Conservation (phyloP, 1,139 yeast genomes). For the Hansenula sp. region DNA sequence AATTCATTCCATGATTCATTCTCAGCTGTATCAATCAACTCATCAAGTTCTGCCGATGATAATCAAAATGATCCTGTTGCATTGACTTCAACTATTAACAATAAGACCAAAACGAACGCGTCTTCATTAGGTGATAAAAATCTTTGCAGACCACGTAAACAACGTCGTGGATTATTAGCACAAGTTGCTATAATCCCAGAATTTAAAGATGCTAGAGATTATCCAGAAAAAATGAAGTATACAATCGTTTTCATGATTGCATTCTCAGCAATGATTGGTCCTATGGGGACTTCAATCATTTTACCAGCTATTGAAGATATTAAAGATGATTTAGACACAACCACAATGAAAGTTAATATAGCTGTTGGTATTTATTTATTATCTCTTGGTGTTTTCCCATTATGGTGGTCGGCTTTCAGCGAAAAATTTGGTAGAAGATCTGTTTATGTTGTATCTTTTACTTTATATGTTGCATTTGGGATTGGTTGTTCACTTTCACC, state of each 20-base stretch:
- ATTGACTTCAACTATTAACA: neutral
- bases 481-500: conserved; percentile 71
- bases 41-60: neutral
- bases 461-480: conserved; percentile 58
- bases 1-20: neutral
- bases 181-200: conserved; percentile 61
- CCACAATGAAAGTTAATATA: conserved; percentile 59
- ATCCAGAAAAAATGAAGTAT: conserved; percentile 45
- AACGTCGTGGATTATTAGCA: conserved; percentile 48
- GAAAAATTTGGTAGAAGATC: conserved; percentile 73
- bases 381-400: conserved; percentile 73
- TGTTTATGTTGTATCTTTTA: conserved; percentile 65
- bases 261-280: conserved; percentile 74
- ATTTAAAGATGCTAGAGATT: conserved; percentile 65
- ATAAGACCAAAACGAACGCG: conserved; percentile 21
- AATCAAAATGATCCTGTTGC: neutral
- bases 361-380: conserved; percentile 77
- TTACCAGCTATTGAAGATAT: conserved; percentile 74
- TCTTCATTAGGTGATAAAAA: conserved; percentile 3
- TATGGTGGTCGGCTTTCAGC: conserved; percentile 86
- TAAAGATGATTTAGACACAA: conserved; percentile 48
- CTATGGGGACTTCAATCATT: conserved; percentile 87
- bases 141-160: conserved; percentile 8
- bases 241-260: conserved; percentile 64
- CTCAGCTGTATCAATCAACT: neutral